These are phyloP conservation scores for Penicillium sclerotigenum DNA, from an alignment of 2,329 filamentous ascomycete species.

Conservation along the genomic window DNA sequence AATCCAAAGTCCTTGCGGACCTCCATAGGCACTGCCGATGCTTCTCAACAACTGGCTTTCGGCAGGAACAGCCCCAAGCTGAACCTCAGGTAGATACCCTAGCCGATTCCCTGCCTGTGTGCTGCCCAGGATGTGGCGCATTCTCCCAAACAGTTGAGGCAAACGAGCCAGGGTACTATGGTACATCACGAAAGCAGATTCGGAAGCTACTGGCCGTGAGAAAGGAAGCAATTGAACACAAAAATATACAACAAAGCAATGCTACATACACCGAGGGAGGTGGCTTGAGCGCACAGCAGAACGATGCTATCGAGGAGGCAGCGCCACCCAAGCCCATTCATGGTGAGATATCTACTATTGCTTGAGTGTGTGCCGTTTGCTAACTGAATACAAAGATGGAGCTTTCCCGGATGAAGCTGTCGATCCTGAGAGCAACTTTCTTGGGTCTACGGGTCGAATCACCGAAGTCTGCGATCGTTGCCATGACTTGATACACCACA, in stretches of 20 bases:
- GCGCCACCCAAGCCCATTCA: conserved; percentile 14
- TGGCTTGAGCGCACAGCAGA: background rate
- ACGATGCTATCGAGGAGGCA: background rate
- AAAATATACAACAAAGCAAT: conserved; percentile 15
- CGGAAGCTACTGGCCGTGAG: conserved; percentile 34
- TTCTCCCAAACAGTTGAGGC: conserved; percentile 55
- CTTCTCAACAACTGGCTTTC: conserved; percentile 19
- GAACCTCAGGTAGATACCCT: conserved; percentile 14
- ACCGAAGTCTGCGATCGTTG: conserved; percentile 73
- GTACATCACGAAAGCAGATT: conserved; percentile 48
- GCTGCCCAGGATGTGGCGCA: conserved; percentile 63
- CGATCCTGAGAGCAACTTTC: conserved; percentile 18
- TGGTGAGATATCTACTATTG: conserved; percentile 5
- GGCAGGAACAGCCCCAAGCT: conserved; percentile 5
- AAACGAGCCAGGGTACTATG: conserved; percentile 58
- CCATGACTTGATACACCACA: conserved; percentile 75
- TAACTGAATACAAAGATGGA: conserved; percentile 16
- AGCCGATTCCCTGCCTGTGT: conserved; percentile 44
- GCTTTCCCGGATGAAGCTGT: conserved; percentile 23
- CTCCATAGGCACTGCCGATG: conserved; percentile 13
- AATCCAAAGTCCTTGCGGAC: background rate
- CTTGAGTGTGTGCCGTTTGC: background rate
- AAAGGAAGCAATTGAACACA: conserved; percentile 13
- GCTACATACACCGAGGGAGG: conserved; percentile 8
- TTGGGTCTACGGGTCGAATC: conserved; percentile 18